Evolutionary conservation across 129 eudicot genomes (phyloP), one percentile per base, ranked within the genome.

Genomic region (Ambrosia trifida): DNA sequence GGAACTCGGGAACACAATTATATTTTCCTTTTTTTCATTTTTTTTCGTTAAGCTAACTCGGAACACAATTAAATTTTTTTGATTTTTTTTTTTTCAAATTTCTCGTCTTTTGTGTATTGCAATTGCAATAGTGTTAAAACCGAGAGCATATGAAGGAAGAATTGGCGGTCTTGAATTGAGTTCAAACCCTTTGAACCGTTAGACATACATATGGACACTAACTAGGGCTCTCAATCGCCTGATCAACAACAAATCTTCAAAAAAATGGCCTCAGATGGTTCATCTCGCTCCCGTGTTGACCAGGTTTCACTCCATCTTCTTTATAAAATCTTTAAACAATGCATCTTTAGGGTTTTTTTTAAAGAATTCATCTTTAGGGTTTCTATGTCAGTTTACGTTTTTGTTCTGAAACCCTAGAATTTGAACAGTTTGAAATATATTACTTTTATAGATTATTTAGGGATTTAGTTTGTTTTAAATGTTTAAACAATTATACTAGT

Each of bases 161-260:
- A 69, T 60, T 70, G 77, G 82, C 77, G 82, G 82, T 64, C 67
- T 71, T 64, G 67, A 52, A 63, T 63, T 11, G 20, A 70, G 51
- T 78, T 78, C 82, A 78, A 78, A 78, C 28, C 66, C 35, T 33
- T 72, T 60, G 50, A 54, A 72, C 70, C 13, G 8, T 61, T 38
- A 20, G 49, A 4, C 52, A 31, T 46, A 43, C 72, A 16, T 10
- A 77, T 62, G 65, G 31, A 40, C 44, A 40, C 44, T 47, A 66
- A 78, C 52, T 71, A 78, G 77, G 82, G 82, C 72, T 70, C 72
- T 70, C 77, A 51, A 78, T 59, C 64, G 64, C 36, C 64, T 33
- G 45, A 47, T 13, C 44, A 72, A 18, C 36, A 13, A 12, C 40
- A 4, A 28, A 43, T 54, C 50, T 45, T 51, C 49, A 18, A 31